Percentiles rank a stretch among this genome's conserved stretches.
phyloP scores from a whole-genome alignment of 805 yeast genomes.

The Pichia exigua region DNA sequence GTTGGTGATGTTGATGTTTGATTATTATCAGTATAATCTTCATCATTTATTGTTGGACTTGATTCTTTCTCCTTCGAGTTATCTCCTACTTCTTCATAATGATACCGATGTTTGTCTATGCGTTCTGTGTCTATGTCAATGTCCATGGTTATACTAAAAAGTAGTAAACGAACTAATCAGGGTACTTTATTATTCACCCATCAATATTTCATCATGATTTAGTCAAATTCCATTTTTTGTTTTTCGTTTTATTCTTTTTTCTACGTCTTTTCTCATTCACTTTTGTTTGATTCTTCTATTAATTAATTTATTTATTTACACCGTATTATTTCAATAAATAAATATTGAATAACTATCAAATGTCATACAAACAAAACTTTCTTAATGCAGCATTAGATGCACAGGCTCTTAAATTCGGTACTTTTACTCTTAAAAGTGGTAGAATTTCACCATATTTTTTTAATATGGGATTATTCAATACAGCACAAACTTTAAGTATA shows the following conservation, averaged over 20 bases:
- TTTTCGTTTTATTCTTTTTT: background rate
- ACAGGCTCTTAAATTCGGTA: slow-evolving; percentile 79
- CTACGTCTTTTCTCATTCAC: background rate
- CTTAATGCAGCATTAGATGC: slow-evolving; percentile 76
- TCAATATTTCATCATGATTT: too few relatives aligned
- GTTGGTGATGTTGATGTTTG: slow-evolving; percentile 1
- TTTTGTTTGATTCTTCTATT: background rate
- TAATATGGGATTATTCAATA: slow-evolving; percentile 83
- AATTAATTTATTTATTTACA: background rate
- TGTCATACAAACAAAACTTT: slow-evolving; percentile 36
- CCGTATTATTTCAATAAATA: background rate
- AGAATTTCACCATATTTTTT: slow-evolving; percentile 93
- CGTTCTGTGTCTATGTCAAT: background rate
- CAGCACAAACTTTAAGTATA: slow-evolving; percentile 70
- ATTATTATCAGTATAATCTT: background rate
- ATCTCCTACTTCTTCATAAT: background rate
- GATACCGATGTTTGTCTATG: background rate
- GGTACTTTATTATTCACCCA: too few relatives aligned
- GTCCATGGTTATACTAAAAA: background rate
- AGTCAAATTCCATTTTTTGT: too few relatives aligned
- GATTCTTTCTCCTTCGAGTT: background rate
- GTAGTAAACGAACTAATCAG: background rate
- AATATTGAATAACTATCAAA: background rate
- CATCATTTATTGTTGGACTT: background rate
- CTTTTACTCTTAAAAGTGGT: slow-evolving; percentile 86